Base-by-base conservation (phyloP, 1,139 yeast species). In the Candida tetrigidarum region DNA sequence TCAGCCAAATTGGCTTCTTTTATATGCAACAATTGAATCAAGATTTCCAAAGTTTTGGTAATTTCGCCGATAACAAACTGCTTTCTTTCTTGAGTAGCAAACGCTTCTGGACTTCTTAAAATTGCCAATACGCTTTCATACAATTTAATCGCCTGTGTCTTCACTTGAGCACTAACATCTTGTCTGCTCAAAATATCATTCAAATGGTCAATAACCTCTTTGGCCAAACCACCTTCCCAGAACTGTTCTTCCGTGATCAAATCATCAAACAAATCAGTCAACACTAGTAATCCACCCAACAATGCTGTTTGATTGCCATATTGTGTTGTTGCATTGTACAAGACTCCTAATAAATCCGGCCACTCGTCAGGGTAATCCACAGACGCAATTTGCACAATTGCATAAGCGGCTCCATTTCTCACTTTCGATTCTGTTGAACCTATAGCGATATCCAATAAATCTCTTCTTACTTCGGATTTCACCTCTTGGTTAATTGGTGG, bases 291-390 rank as follows among this genome's bases (percentile, higher is more conserved):
- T 0, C 92, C 90, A 7, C 96, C 96, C 35, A 84, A 65, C 27
- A 81, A 58, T 42, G 62, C 66, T 55, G 44, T 50, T 49, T 47
- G 71, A 53, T 66, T 51, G 23, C 67, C 61, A 28, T 66, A 60
- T 11, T 61, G 48, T 7, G 62, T 57, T 4, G 80, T 66, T 41
- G 71, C 66, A 15, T 62, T 56, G 56, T 81, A 80, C 40, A 87
- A 60, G 11, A 64, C 58, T 16, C 69, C 66, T 47, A 92, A 61
- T 39, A 93, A 69, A 25, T 74, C 76, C 0, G 97, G 96, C 98
- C 98, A 93, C 59, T 90, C 96, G 57, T 93, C 98, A 0, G 99
- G 99, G 59, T 81, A 92, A 58, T 93, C 99, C 1, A 85, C 87
- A 1, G 89, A 86, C 0, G 96, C 92, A 19, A 93, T 87, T 56